Base-by-base conservation (phyloP, 805 yeast species). In the Ogataea henricii region DNA sequence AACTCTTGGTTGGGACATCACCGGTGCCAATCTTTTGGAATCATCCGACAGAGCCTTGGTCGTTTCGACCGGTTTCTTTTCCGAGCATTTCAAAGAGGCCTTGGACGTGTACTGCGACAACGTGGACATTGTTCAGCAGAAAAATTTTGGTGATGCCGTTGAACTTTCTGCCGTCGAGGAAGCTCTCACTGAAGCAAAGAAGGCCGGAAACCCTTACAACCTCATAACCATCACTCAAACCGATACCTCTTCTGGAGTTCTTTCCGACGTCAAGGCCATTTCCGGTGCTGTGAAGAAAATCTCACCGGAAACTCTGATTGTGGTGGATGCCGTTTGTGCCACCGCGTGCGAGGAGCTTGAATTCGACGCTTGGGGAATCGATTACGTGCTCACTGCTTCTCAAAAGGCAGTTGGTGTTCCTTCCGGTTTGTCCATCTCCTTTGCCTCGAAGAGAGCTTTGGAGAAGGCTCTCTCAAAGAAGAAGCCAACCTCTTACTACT, bases 401-500 rank as follows among this genome's bases (percentile, higher is more conserved):
- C 98, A 91, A 68, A 92, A 92, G 74, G 98, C 96, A 23, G 73
- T 92, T 58, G 97, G 97, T 45, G 94, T 86, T 23, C 97, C 98
- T 45, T 83, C 97, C 6, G 99, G 99, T 14, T 77, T 92, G 57
- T 82, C 92, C 14, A 78, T 92, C 58, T 82, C 87, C 29, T 78
- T 80, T 65, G 82, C 89, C 16, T 83, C 94, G 21, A 80, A 74
- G 46, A 81, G 96, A 59, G 96, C 96, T 10, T 70, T 90, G 29
- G 67, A 69, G 6, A 79, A 78, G 59, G 85, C 88, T 1, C 66
- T 81, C 46, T 57, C 62, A 14, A 77, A 79, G 62, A 54, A 63
- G 42, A 73, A 74, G 52, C 71, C 79, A 58, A 69, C 75, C 48
- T 68, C 84, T 17, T 86, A 71, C 66, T 89, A 82, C 66, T 85